Percentiles rank a stretch among this genome's conserved stretches.
Evolutionary conservation across 2,329 filamentous ascomycete genomes (phyloP).

Genomic region (Sporothrix protearum): DNA sequence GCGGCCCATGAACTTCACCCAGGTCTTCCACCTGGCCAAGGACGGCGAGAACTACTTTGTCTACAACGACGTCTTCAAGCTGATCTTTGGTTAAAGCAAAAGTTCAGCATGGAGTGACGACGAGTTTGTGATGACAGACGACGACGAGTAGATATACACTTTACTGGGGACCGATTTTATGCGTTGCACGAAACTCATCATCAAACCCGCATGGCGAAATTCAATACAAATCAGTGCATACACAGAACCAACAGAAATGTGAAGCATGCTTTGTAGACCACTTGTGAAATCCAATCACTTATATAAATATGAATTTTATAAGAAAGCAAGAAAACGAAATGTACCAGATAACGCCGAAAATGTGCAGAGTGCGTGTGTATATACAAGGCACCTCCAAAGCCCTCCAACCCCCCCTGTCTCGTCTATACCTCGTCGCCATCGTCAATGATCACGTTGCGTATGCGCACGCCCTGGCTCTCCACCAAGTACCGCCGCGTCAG

Average conservation of each 20-base stretch:
- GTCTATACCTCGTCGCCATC: slow-evolving; percentile 32
- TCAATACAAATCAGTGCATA: not conserved
- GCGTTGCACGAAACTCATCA: too few species aligned
- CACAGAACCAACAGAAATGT: not conserved
- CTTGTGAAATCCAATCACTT: not conserved
- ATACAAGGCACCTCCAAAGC: not conserved
- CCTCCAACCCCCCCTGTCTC: too few species aligned
- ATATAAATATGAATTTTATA: not conserved
- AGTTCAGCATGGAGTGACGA: not conserved
- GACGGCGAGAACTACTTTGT: slow-evolving; percentile 72
- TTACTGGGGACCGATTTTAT: not conserved
- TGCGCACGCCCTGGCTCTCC: slow-evolving; percentile 72
- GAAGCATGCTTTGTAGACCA: not conserved
- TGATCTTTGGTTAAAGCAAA: slow-evolving; percentile 64
- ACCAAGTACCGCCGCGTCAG: slow-evolving; percentile 76
- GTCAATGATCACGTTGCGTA: slow-evolving; percentile 72
- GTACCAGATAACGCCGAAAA: not conserved
- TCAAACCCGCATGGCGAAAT: slow-evolving; percentile 9
- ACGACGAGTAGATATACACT: not conserved
- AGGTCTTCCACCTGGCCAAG: slow-evolving; percentile 79
- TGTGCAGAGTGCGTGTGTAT: slow-evolving; percentile 4
- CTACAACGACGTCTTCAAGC: slow-evolving; percentile 92
- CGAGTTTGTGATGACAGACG: not conserved
- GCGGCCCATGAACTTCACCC: slow-evolving; percentile 85
- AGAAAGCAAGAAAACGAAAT: not conserved